Evolutionary conservation across 257 asterid genomes (phyloP), one percentile per base, ranked within the genome.

Genomic region (Fraxinus excelsior): DNA sequence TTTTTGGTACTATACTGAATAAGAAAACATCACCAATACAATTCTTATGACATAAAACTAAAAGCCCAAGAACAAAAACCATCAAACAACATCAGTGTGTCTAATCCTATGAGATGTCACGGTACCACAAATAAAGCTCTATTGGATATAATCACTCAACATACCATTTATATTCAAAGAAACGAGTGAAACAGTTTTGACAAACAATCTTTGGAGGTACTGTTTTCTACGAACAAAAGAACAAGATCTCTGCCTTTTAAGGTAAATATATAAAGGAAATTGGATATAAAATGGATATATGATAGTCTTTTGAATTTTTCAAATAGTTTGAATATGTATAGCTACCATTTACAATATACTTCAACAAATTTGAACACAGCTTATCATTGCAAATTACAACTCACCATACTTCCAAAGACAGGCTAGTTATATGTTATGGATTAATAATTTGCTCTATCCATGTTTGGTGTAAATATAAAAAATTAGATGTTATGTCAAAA

Each of bases 1-100:
- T 34, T 29, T 49, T 76, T 16, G 25, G 14, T 19, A 53, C 60
- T 58, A 29, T 56, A 40, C 64, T 42, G 3, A 69, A 26, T 42
- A 5, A 70, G 13, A 69, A 19, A 18, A 32, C 6, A 70, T 4
- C n/a, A 4, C 21, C 56, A 62, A 28, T 23, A 19, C 26, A 46
- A 19, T 13, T 25, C 46, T 44, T 42, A 65, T 56, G 40, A 76
- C 3, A 75, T 5, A 60, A 31, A 56, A 18, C 19, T 16, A 58
- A 42, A 70, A 19, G 31, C 21, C 18, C 23, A n/a, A 73, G 12
- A 37, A 67, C 77, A 67, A 73, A 51, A 51, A 58, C 16, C 62
- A 46, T 42, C 21, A 69, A 26, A 9, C 9, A 34, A n/a, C 35
- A 58, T 29, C 37, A 60, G 34, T 13, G 42, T 40, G 29, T 31